phyloP scores from a whole-genome alignment of 2,329 filamentous ascomycete genomes.

The Colletotrichum gloeosporioides region DNA sequence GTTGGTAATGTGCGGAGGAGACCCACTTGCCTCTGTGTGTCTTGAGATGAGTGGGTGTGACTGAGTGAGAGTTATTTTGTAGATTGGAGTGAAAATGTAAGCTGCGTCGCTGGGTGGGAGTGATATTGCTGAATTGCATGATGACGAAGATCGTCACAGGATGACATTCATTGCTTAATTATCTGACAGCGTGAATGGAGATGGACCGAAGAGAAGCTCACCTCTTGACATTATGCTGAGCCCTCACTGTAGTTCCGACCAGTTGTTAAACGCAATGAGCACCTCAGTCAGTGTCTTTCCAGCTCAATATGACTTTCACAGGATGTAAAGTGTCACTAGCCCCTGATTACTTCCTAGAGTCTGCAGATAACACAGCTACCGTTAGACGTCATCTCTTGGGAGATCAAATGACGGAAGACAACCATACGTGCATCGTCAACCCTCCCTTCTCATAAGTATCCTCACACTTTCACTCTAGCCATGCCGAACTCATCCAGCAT shows the following conservation, averaged over 20 bases:
- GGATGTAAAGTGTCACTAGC: too few species aligned
- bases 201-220: background rate
- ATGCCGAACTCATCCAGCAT: background rate
- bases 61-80: background rate
- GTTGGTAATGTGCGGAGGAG: background rate
- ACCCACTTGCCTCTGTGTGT: background rate
- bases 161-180: rapidly evolving
- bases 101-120: rapidly evolving
- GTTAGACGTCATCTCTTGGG: background rate
- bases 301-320: background rate
- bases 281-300: background rate
- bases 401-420: background rate
- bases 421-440: rapidly evolving
- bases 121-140: background rate
- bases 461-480: background rate
- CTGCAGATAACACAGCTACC: background rate
- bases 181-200: background rate
- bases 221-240: background rate
- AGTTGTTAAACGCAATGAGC: background rate
- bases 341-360: background rate
- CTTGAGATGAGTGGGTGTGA: background rate
- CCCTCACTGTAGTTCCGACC: background rate
- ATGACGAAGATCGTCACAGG: background rate
- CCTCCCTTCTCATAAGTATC: background rate
- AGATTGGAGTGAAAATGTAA: background rate